A percentile compares a stretch with the other conserved stretches of the same genome.
phyloP scores from a whole-genome alignment of 73 alveolate species.

The Tetrahymena borealis region DNA sequence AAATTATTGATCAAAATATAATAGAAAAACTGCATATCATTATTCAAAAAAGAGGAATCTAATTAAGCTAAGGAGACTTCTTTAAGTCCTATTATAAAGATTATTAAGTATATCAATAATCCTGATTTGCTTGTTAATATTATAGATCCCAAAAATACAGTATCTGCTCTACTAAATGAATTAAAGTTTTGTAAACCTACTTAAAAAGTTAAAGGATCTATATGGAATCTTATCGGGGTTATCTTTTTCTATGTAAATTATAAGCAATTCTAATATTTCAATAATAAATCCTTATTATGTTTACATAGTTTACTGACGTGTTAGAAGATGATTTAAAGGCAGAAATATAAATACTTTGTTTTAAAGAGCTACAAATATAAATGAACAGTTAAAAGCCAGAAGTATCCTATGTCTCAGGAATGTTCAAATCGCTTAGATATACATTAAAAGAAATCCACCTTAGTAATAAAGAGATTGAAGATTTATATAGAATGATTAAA shows the following conservation, averaged over 20 bases:
- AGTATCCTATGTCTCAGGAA: conserved; percentile 6
- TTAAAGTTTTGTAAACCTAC: neutral
- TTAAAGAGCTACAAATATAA: neutral
- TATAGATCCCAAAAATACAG: neutral
- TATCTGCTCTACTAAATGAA: conserved; percentile 1
- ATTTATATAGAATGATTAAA: neutral
- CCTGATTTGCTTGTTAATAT: neutral
- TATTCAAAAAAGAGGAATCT: conserved; percentile 31
- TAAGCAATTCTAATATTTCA: neutral
- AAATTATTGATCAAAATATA: neutral
- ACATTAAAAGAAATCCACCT: neutral
- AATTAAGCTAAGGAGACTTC: conserved; percentile 30
- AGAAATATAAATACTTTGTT: conserved; percentile 1
- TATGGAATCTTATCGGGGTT: conserved; percentile 6
- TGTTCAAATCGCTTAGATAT: conserved; percentile 20
- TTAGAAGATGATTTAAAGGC: neutral
- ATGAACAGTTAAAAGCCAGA: conserved; percentile 17
- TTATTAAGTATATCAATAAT: conserved; percentile 6
- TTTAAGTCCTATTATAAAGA: conserved; percentile 8
- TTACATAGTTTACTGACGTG: neutral
- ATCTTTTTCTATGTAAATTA: neutral
- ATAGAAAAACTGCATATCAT: neutral
- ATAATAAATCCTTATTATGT: neutral
- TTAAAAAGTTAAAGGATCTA: conserved; percentile 19
- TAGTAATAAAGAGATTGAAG: neutral